Base-by-base conservation (phyloP, 2,329 filamentous ascomycete species). In the Ceratocystis colombiana region DNA sequence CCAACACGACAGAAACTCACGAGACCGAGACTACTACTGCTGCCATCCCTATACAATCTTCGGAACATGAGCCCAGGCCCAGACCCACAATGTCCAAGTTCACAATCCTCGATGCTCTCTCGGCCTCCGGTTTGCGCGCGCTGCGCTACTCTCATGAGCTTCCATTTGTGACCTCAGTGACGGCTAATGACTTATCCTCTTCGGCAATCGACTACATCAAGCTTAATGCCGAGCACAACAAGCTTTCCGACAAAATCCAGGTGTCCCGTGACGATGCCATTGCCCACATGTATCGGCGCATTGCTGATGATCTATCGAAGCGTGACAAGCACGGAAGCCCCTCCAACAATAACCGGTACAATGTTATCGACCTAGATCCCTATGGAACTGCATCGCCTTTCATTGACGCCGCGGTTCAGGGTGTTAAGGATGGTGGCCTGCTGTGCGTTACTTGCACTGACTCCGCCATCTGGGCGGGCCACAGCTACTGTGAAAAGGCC, bases 381-480 rank as follows among this genome's bases (percentile, higher is more conserved):
- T 99, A 99, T 72, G 94, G 94, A 53, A 95, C 90, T 0, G 94
- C 93, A 0, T 90, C 89, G 8, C 89, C 90, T 1, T 99, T 99
- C 75, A 82, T 99, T 65, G 94, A 99, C 73, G 86, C 90, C 1
- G 91, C 94, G 1, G 80, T 99, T 7, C 92, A 96, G 76, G 85
- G 89, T 1, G 83, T 96, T 6, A 85, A 82, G 62, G 83, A 88
- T 69, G 93, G 93, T 1, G 94, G 94, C 3, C 80, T 99, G 48
- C 81, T 99, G 3, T 96, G 92, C 74, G 88, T 99, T 4, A 99
- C 94, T 1, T 99, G 94, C 76, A 99, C 94, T 0, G 94, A 99
- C 75, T 92, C 93, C 8, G 91, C 89, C 8, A 90, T 99, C 1
- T 99, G 92, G 82, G 93, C 93, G 1, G 96, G 93, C 0, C 89